Percentiles rank a stretch among this genome's conserved stretches.
phyloP scores from a whole-genome alignment of 106 monocot genomes.

The Cymbidium sinense region DNA sequence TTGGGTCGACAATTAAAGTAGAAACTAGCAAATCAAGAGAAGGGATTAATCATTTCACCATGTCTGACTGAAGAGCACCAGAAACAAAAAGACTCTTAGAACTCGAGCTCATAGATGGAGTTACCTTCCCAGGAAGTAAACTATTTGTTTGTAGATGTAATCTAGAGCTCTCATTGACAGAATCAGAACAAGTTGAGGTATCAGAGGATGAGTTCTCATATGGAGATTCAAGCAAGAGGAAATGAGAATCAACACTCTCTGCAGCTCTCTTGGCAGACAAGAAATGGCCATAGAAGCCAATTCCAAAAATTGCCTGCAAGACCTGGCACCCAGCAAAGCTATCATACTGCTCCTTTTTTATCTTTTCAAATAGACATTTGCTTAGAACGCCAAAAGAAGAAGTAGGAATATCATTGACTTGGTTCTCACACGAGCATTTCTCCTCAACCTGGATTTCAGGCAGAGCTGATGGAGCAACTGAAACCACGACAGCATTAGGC shows the following conservation, averaged over 20 bases:
- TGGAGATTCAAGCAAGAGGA: slow-evolving; percentile 76
- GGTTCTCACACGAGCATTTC: slow-evolving; percentile 17
- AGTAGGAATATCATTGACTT: slow-evolving; percentile 45
- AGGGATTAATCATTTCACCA: slow-evolving; percentile 46
- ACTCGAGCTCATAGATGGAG: slow-evolving; percentile 22
- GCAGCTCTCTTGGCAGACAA: slow-evolving; percentile 74
- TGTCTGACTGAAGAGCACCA: slow-evolving; percentile 30
- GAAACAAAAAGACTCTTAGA: slow-evolving; percentile 24
- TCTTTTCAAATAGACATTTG: slow-evolving; percentile 58
- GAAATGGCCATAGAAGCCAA: slow-evolving; percentile 80
- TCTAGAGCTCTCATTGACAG: slow-evolving; percentile 10
- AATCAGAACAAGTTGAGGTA: too few relatives aligned
- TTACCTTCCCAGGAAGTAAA: slow-evolving; percentile 29
- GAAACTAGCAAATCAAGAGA: slow-evolving; percentile 27
- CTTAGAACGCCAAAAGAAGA: slow-evolving; percentile 66
- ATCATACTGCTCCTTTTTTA: slow-evolving; percentile 62
- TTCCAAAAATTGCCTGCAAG: slow-evolving; percentile 72
- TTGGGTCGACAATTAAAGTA: slow-evolving; percentile 6
- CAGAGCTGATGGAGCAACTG: slow-evolving; percentile 45
- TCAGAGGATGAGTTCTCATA: slow-evolving; percentile 28
- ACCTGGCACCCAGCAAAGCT: slow-evolving; percentile 64
- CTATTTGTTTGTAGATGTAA: slow-evolving; percentile 22
- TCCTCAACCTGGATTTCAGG: slow-evolving; percentile 61
- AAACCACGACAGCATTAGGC: slow-evolving; percentile 65
- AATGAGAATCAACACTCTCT: slow-evolving; percentile 43